Base-by-base conservation (phyloP, 1,284 basidiomycete species). In the Ustilago bromivora region DNA sequence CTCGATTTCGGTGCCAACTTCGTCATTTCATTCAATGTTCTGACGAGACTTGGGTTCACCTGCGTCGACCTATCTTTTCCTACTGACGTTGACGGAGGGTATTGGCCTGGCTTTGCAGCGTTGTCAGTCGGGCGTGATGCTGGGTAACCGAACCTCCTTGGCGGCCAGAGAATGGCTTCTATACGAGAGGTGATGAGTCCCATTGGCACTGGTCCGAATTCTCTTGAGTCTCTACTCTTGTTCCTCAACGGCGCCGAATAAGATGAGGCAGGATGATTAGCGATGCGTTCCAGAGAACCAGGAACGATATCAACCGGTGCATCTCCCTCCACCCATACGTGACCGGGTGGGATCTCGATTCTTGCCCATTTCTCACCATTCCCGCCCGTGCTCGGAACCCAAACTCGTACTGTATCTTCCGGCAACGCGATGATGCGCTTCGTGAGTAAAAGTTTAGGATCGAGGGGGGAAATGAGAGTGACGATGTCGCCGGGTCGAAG, bases 241-340 rank as follows among this genome's bases (percentile, higher is more conserved):
- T 52, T 71, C 2, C 55, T 17, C 2, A 56, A 7, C 3, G 23
- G 36, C 23, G 38, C n/a, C 3, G 43, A 17, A 31, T 28, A 57
- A 52, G 3, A 3, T 28, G 61, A 58, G 43, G 41, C 31, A n/a
- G 66, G 58, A 32, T 61, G 55, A 69, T 57, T 81, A 55, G 61
- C 64, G 0, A 49, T 38, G 2, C 61, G 38, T 54, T 71, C 63
- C 23, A 62, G 51, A 52, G 52, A 34, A 19, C 74, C 64, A 6
- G 68, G 71, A 1, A 71, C 57, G 17, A 78, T 66, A 17, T 74
- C 64, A 3, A 86, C 88, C 34, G 82, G 84, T 36, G 88, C 88
- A 82, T 90, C 89, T 13, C 89, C 89, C 81, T 90, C 89, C 55
- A 90, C 86, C 89, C 89, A 89, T 47, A 87, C 88, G 56, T 85